A percentile compares a stretch with the other conserved stretches of the same genome.
Evolutionary conservation across 345 rosid genomes (phyloP).

Genomic region (Corymbia maculata): DNA sequence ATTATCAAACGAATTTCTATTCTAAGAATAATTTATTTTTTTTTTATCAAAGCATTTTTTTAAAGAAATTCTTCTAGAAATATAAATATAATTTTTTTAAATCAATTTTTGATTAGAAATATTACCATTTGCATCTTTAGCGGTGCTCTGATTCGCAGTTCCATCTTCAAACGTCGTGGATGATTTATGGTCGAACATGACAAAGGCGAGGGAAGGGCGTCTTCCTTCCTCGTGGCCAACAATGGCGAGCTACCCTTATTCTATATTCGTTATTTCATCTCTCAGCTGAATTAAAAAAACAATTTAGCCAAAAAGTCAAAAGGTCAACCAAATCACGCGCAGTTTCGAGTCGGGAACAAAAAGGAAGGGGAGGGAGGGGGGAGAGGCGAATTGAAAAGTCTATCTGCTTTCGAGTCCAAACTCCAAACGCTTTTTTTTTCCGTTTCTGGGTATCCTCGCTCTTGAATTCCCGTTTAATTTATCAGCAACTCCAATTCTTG

Average conservation of each 20-base stretch:
- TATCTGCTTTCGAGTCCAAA: neutral
- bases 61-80: no score
- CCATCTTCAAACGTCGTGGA: neutral
- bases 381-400: neutral
- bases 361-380: neutral
- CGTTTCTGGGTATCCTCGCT: neutral
- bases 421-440: neutral
- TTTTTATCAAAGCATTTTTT: no score
- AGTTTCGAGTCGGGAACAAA: neutral
- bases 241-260: neutral
- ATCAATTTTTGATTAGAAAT: no score
- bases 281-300: neutral
- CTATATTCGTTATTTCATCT: neutral
- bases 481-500: neutral
- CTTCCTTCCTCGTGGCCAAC: neutral
- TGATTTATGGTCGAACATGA: neutral
- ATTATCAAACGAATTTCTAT: no score
- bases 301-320: neutral
- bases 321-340: constrained; percentile 1
- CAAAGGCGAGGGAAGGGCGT: neutral
- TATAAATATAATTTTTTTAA: no score
- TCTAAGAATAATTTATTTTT: no score
- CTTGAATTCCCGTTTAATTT: neutral
- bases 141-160: neutral
- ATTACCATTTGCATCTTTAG: no score